Evolutionary conservation across 306 rosid genomes (phyloP), one percentile per base, ranked within the genome.

Genomic region (Adenanthera pavonina): DNA sequence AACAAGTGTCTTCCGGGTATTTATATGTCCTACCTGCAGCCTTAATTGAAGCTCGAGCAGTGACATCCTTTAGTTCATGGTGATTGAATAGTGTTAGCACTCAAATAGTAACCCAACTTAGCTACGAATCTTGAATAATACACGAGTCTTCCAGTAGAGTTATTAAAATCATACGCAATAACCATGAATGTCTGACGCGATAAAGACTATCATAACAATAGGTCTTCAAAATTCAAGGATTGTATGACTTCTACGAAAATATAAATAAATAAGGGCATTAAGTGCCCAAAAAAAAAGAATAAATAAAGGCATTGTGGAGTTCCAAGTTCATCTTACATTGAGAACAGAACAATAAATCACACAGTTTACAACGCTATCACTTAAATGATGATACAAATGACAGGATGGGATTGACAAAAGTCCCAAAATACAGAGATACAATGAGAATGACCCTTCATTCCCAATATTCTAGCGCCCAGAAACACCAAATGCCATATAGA

Each of bases 381-480:
- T 82, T 83, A 68, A 82, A 82, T 75, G 64, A 80, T 78, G 86
- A 84, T 85, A 90, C 88, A 80, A 72, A 86, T 41, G 85, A 86
- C 72, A 46, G 48, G 47, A 81, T 68, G 85, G 76, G 79, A 69
- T 73, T 15, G 54, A 48, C 53, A 52, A 38, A 79, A 77, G 87
- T 88, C 87, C 89, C 88, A 54, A 77, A 84, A 33, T 67, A 65
- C 73, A 73, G 66, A 76, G 89, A 64, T 60, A 82, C 84, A 74
- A 81, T 80, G 88, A 84, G 90, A 79, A 85, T 87, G 90, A 69
- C 95, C 88, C 81, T 89, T 84, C 95, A 84, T 80, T 77, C 93
- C 84, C 88, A 87, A 49, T 71, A 84, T 71, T 80, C 68, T 79
- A 83, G 70, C 87, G 84, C 77, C 89, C 84, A 85, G 79, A 81